phyloP scores from a whole-genome alignment of 2,329 filamentous ascomycete species.

The Epichloe gansuensis region DNA sequence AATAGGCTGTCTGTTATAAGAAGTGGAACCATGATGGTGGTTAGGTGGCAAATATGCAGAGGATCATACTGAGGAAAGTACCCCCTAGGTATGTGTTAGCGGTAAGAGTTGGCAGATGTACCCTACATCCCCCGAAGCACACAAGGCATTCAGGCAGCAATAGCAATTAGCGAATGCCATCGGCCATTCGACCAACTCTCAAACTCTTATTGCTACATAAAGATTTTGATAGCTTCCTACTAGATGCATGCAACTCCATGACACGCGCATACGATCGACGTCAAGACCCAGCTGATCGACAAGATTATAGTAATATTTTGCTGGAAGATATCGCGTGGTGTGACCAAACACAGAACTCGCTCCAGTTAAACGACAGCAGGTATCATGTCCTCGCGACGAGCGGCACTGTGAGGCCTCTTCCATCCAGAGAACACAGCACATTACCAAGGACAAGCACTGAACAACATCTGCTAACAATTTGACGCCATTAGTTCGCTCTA shows the following conservation, averaged over 20 bases:
- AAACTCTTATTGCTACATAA: not conserved
- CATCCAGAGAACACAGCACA: not conserved
- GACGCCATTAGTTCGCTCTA: conserved; percentile 54
- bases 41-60: too few relatives aligned
- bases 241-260: not conserved
- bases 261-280: not conserved
- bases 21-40: too few relatives aligned
- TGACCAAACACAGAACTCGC: too few relatives aligned
- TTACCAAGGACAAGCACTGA: not conserved
- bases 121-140: not conserved
- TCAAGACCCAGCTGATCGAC: too few relatives aligned
- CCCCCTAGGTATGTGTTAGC: too few relatives aligned
- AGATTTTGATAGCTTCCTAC: not conserved
- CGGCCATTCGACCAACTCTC: not conserved
- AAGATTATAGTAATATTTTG: too few relatives aligned
- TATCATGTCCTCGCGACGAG: conserved; percentile 27
- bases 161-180: not conserved
- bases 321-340: too few relatives aligned
- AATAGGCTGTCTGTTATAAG: too few relatives aligned
- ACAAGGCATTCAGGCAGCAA: not conserved
- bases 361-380: not conserved
- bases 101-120: too few relatives aligned
- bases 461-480: not conserved
- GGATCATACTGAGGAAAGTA: too few relatives aligned
- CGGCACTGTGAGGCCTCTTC: conserved; percentile 32